Conservation (phyloP, 2,329 filamentous ascomycete species). For the Cladophialophora chaetospira region DNA sequence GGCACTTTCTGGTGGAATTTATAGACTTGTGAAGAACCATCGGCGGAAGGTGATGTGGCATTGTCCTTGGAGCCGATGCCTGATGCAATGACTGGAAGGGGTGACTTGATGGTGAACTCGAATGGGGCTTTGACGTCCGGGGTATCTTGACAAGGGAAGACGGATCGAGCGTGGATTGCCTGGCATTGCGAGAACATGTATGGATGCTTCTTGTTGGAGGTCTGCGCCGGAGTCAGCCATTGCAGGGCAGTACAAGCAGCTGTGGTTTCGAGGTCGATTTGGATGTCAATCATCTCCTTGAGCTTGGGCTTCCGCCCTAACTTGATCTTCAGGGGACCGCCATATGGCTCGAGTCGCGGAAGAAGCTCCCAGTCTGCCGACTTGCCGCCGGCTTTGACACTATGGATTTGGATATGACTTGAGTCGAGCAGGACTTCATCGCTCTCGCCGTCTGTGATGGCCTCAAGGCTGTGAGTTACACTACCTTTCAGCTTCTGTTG, state of each 20-base stretch:
- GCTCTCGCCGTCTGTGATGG: slow-evolving; percentile 70
- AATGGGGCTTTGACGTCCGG: slow-evolving; percentile 97
- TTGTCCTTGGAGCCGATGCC: slow-evolving; percentile 65
- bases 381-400: slow-evolving; percentile 69
- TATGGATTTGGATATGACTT: slow-evolving; percentile 74
- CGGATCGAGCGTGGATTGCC: slow-evolving; percentile 88
- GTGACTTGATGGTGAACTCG: slow-evolving; percentile 82
- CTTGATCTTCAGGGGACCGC: slow-evolving; percentile 50
- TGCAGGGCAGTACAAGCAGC: slow-evolving; percentile 87
- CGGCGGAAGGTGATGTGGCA: slow-evolving; percentile 51
- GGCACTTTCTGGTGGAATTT: slow-evolving; percentile 87
- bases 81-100: slow-evolving; percentile 87
- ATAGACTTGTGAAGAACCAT: slow-evolving; percentile 65
- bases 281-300: slow-evolving; percentile 51
- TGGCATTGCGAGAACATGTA: slow-evolving; percentile 99
- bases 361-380: slow-evolving; percentile 70
- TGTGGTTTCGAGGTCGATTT: slow-evolving; percentile 77
- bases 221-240: slow-evolving; percentile 92
- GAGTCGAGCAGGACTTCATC: slow-evolving; percentile 84
- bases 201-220: slow-evolving; percentile 90
- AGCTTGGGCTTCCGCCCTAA: slow-evolving; percentile 52
- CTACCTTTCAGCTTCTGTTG: slow-evolving; percentile 74
- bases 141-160: slow-evolving; percentile 97
- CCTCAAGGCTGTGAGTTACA: slow-evolving; percentile 75
- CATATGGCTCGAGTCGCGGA: slow-evolving; percentile 69